phyloP scores from a whole-genome alignment of 176 grass and related monocot genomes.

The Carex pumila region DNA sequence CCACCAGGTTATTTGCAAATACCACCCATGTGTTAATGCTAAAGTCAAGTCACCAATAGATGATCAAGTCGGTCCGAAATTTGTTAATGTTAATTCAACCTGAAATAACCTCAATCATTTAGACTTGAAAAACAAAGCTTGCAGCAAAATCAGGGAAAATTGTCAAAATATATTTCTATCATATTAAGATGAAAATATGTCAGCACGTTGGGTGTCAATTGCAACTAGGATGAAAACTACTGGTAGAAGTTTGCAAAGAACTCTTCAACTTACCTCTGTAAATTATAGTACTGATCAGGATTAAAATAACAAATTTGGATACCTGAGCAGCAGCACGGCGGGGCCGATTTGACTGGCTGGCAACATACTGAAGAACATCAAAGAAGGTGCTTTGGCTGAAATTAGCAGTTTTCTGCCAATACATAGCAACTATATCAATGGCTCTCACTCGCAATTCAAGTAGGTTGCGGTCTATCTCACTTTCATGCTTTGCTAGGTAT shows the following conservation, averaged over 20 bases:
- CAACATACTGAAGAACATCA: slow-evolving; percentile 85
- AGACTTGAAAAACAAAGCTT: neutral
- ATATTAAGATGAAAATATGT: neutral
- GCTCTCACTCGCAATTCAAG: slow-evolving; percentile 82
- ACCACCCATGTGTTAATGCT: neutral
- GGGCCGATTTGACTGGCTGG: slow-evolving; percentile 51
- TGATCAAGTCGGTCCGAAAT: neutral
- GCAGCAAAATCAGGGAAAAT: neutral
- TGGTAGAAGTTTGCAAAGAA: neutral
- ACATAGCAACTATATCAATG: slow-evolving; percentile 46
- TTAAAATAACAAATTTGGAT: neutral
- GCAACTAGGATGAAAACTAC: neutral
- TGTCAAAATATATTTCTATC: neutral
- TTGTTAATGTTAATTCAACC: neutral
- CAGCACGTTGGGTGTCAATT: neutral
- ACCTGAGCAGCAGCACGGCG: slow-evolving; percentile 42
- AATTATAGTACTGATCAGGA: neutral
- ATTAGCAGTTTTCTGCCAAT: slow-evolving; percentile 68
- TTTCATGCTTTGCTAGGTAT: slow-evolving; percentile 90
- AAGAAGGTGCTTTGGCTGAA: slow-evolving; percentile 69
- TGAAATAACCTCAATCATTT: neutral
- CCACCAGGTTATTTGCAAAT: neutral
- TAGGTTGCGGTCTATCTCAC: slow-evolving; percentile 88
- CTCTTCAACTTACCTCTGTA: neutral
- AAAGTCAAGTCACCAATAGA: neutral